phyloP scores from a whole-genome alignment of 2,329 filamentous ascomycete species.

The Meredithiella fracta region DNA sequence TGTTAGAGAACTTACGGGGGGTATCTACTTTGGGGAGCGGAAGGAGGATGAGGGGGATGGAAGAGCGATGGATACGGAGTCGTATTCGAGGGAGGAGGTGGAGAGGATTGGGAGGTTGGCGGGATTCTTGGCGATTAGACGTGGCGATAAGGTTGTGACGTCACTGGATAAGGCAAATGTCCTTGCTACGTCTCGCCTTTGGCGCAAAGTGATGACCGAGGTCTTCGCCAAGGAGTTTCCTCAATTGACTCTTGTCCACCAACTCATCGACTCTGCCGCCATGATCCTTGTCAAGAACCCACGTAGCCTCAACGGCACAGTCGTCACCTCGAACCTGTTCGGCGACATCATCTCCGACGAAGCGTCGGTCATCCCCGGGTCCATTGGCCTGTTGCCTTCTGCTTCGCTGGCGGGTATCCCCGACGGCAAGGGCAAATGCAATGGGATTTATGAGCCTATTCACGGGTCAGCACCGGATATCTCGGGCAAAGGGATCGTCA shows the following conservation, averaged over 20 bases:
- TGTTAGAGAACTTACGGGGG: constrained; percentile 78
- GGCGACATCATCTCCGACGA: constrained; percentile 95
- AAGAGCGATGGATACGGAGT: constrained; percentile 66
- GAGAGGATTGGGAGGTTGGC: constrained; percentile 75
- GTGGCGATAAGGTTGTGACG: constrained; percentile 55
- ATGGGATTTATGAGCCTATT: constrained; percentile 95
- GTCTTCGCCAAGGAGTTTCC: constrained; percentile 81
- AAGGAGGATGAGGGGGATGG: constrained; percentile 63
- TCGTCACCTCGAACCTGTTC: constrained; percentile 87
- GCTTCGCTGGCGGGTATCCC: constrained; percentile 76
- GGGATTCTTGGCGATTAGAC: constrained; percentile 61
- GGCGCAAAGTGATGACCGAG: constrained; percentile 75
- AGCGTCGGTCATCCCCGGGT: constrained; percentile 84
- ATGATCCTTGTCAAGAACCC: constrained; percentile 98
- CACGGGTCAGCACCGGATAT: constrained; percentile 92
- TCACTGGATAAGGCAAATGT: constrained; percentile 95
- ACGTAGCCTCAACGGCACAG: constrained; percentile 67
- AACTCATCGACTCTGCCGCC: constrained; percentile 89
- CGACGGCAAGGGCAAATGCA: constrained; percentile 68
- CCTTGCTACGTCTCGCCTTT: constrained; percentile 73
- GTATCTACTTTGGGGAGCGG: constrained; percentile 89
- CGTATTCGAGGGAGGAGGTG: constrained; percentile 71
- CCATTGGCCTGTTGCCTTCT: constrained; percentile 72
- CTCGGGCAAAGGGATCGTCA: constrained; percentile 71
- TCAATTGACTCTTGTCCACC: constrained; percentile 65